Evolutionary conservation across 169 alveolate genomes (phyloP).

Genomic region (Plasmodium gallinaceum): DNA sequence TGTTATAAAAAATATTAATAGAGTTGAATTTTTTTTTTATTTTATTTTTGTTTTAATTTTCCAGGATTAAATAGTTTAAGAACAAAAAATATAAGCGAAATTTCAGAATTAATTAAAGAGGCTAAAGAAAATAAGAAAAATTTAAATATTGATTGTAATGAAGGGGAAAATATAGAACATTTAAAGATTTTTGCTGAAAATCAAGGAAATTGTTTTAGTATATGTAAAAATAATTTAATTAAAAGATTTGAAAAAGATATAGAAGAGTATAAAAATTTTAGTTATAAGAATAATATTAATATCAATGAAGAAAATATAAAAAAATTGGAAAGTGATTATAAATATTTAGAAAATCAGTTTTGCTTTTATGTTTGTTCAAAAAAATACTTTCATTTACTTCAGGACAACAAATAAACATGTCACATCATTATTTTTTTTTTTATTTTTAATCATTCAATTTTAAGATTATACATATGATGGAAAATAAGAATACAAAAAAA

Average conservation of each 20-base stretch:
- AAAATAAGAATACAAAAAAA: neutral
- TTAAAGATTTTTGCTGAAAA: conserved; percentile 34
- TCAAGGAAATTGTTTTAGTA: conserved; percentile 33
- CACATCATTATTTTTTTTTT: neutral
- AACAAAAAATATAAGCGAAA: conserved; percentile 44
- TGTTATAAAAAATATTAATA: too few relatives aligned
- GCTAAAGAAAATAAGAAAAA: conserved; percentile 33
- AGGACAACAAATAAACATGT: neutral
- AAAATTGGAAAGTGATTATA: conserved; percentile 42
- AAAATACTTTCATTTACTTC: conserved; percentile 13
- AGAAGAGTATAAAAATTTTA: conserved; percentile 17
- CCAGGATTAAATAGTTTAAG: conserved; percentile 51
- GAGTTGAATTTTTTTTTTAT: conserved; percentile 2
- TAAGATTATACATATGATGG: neutral
- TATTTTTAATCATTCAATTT: neutral
- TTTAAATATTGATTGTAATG: conserved; percentile 8
- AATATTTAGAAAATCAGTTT: conserved; percentile 36
- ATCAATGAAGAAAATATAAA: conserved; percentile 33
- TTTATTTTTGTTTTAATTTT: neutral
- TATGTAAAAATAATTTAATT: conserved; percentile 39
- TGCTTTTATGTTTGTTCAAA: conserved; percentile 50
- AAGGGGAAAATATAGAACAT: conserved; percentile 27
- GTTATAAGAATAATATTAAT: conserved; percentile 29
- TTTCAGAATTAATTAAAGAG: conserved; percentile 32
- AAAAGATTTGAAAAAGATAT: conserved; percentile 53